Conservation (phyloP, 2,329 filamentous ascomycete species). For the Coleophoma crateriformis region DNA sequence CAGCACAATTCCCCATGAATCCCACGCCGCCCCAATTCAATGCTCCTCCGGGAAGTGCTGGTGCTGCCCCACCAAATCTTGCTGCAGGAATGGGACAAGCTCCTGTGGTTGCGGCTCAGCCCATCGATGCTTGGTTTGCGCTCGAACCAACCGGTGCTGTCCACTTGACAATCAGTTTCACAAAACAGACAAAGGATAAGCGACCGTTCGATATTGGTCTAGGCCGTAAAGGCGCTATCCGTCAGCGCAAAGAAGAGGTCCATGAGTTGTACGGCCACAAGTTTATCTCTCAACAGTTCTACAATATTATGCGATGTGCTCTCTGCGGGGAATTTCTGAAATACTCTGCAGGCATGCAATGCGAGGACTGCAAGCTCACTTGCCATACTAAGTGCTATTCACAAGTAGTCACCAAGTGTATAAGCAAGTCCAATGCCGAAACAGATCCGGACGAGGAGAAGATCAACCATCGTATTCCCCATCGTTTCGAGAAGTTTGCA, state of each 20-base stretch:
- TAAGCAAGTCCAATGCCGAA: slow-evolving; percentile 98
- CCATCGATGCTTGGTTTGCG: slow-evolving; percentile 94
- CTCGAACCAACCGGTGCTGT: slow-evolving; percentile 91
- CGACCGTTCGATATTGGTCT: slow-evolving; percentile 83
- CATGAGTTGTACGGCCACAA: slow-evolving; percentile 99
- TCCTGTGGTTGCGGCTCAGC: slow-evolving; percentile 34
- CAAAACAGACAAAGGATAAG: slow-evolving; percentile 82
- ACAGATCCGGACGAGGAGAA: slow-evolving; percentile 98
- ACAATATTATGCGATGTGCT: slow-evolving; percentile 99
- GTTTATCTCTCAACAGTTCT: slow-evolving; percentile 97
- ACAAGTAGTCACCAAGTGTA: slow-evolving; percentile 98
- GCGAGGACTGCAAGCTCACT: slow-evolving; percentile 98
- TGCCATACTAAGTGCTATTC: slow-evolving; percentile 97
- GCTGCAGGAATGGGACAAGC: slow-evolving; percentile 20
- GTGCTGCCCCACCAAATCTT: slow-evolving; percentile 16
- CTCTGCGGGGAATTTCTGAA: slow-evolving; percentile 98
- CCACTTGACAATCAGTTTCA: slow-evolving; percentile 84
- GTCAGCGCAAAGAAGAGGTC: slow-evolving; percentile 95
- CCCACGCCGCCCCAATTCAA: slow-evolving; percentile 40
- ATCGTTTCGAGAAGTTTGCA: slow-evolving; percentile 93
- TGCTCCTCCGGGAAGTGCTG: slow-evolving; percentile 35
- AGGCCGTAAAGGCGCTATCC: slow-evolving; percentile 90
- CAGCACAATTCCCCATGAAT: slow-evolving; percentile 54
- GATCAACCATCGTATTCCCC: slow-evolving; percentile 98
- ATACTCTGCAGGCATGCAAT: slow-evolving; percentile 98